Base-by-base conservation (phyloP, 169 alveolate genomes). In the Plasmodium gaboni region DNA sequence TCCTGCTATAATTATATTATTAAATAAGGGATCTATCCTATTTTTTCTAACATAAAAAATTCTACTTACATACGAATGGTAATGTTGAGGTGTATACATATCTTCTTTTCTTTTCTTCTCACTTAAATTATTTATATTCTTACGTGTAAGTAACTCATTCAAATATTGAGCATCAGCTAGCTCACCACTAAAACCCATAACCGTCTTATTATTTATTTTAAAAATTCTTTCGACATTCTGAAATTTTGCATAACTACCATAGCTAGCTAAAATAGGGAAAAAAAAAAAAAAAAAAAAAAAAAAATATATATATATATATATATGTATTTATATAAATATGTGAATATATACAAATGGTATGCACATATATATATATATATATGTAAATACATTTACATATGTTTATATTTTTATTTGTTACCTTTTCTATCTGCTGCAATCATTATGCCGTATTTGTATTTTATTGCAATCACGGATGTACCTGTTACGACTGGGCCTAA, bases 391-490 rank as follows among this genome's bases (percentile, higher is more conserved):
- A 26, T 28, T 8, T 9, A 8, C 12, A 12, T 64, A 0, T 9
- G n/a, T 53, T 10, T 28, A 64, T 17, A 55, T 12, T 55, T 55
- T 55, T 0, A 15, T 55, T 48, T 46, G 1, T 38, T 53, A 85
- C 92, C 87, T 63, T 85, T 85, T 38, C 38, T 92, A 80, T 94
- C 97, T 67, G 97, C 97, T 12, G 96, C 97, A n/a, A 94, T 73
- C 92, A 94, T 91, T 55, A 94, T 73, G 8, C 97, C 97, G 42
- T 94, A 88, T 68, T 68, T 70, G 69, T 93, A 94, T 65, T 93
- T 91, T 74, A 94, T 50, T 0, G 97, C 96, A n/a, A 94, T 87
- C 50, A 94, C 92, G 69, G 97, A 93, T 57, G 97, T 94, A 53
- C 95, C 95, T 32, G 95, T 92, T 60, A 88, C 89, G 42, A 88